These are phyloP conservation scores for Penicillium sp. DNA, from an alignment of 2,329 filamentous ascomycete species.

Conservation along the genomic window DNA sequence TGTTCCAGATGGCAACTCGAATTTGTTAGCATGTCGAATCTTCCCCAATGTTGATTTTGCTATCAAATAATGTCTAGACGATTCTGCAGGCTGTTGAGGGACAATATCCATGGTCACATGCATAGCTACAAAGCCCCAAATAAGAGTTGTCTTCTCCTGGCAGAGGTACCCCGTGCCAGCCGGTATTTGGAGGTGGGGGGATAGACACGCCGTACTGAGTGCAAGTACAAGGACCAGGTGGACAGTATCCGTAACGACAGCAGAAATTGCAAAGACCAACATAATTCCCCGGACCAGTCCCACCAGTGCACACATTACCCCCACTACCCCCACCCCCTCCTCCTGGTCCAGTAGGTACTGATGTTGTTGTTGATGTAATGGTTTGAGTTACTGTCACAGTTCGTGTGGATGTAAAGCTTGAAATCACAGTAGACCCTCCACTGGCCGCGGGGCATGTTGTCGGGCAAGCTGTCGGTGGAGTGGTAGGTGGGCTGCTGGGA, in stretches of 20 bases:
- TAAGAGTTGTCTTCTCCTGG: conserved; percentile 40
- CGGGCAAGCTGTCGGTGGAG: not conserved
- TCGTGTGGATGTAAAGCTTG: not conserved
- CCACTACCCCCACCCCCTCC: conserved; percentile 8
- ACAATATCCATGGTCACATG: conserved; percentile 54
- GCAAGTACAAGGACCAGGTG: conserved; percentile 36
- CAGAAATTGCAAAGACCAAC: conserved; percentile 35
- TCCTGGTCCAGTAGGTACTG: not conserved
- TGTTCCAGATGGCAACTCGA: too few relatives aligned
- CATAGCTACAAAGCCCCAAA: conserved; percentile 52
- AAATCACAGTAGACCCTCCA: conserved; percentile 2
- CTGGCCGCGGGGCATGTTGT: not conserved
- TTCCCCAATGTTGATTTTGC: too few relatives aligned
- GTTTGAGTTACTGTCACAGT: conserved; percentile 4
- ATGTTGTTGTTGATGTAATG: not conserved
- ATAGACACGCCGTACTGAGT: conserved; percentile 28
- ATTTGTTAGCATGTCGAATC: too few relatives aligned
- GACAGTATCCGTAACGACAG: conserved; percentile 37
- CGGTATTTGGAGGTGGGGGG: conserved; percentile 28
- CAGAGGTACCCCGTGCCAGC: conserved; percentile 25
- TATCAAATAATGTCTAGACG: not conserved
- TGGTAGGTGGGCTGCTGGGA: not conserved
- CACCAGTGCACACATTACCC: conserved; percentile 26
- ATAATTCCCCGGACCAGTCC: conserved; percentile 35
- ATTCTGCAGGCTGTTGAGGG: conserved; percentile 35